Percentiles rank a stretch among this genome's conserved stretches.
phyloP scores from a whole-genome alignment of 148 eudicot genomes.

The Chenopodium album region DNA sequence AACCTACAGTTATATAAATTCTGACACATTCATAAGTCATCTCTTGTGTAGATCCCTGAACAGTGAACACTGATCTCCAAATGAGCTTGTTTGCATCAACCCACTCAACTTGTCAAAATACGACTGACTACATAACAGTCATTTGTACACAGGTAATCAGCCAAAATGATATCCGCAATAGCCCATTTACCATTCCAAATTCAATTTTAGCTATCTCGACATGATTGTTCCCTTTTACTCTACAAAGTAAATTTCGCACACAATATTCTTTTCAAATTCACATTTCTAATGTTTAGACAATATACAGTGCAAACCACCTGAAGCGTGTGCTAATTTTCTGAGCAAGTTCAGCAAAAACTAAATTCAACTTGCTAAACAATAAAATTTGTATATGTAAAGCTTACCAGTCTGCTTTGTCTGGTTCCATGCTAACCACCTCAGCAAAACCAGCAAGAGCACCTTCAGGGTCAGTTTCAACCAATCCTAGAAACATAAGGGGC shows the following conservation, averaged over 20 bases:
- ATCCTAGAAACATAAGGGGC: constrained; percentile 37
- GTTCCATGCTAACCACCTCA: constrained; percentile 82
- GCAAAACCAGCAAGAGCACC: constrained; percentile 91
- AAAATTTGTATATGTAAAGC: constrained; percentile 14
- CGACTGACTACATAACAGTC: not conserved
- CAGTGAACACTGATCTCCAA: not conserved
- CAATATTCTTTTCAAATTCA: not conserved
- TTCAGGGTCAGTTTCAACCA: constrained; percentile 92
- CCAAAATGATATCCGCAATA: not conserved
- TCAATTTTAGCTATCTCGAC: not conserved
- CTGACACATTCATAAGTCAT: not conserved
- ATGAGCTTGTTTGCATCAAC: not conserved
- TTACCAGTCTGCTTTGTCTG: constrained; percentile 89
- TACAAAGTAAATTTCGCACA: not conserved
- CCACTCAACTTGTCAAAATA: not conserved
- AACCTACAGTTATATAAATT: not conserved
- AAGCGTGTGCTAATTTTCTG: not conserved
- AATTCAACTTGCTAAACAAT: not conserved
- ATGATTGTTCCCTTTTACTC: not conserved
- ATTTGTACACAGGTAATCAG: not conserved
- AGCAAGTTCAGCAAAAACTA: not conserved
- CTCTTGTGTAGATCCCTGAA: not conserved
- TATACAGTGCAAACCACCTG: not conserved
- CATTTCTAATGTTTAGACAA: not conserved
- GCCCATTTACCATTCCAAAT: not conserved